Evolutionary conservation across 2,329 filamentous ascomycete genomes (phyloP).

Genomic region (Verticillium tricorpus): DNA sequence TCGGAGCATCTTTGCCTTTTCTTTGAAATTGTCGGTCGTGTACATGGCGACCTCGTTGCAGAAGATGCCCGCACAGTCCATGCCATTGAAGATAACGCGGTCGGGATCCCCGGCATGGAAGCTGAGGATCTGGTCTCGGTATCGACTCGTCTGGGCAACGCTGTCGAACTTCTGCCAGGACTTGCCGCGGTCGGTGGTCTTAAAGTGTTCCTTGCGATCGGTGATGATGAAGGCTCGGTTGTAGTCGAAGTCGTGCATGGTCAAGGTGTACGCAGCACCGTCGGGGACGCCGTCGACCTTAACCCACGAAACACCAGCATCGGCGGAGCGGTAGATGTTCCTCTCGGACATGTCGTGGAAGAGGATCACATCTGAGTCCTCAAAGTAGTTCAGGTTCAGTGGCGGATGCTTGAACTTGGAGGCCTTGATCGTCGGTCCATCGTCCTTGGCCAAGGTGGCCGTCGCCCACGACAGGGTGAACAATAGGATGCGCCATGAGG

Average conservation of each 20-base stretch:
- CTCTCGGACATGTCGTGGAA: slow-evolving; percentile 62
- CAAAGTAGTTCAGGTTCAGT: slow-evolving; percentile 77
- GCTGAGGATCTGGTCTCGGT: slow-evolving; percentile 48
- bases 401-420: slow-evolving; percentile 65
- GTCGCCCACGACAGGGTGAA: slow-evolving; percentile 26
- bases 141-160: slow-evolving; percentile 50
- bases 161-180: slow-evolving; percentile 74
- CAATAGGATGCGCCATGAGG: slow-evolving; percentile 46
- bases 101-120: slow-evolving; percentile 84
- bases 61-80: slow-evolving; percentile 60
- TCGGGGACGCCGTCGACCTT: slow-evolving; percentile 60
- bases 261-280: slow-evolving; percentile 57
- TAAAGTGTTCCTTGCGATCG: slow-evolving; percentile 66
- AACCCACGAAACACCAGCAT: slow-evolving; percentile 78
- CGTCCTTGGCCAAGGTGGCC: slow-evolving; percentile 49
- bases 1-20: slow-evolving; percentile 58
- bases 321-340: slow-evolving; percentile 70
- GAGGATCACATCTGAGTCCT: slow-evolving; percentile 78
- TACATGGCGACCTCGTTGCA: slow-evolving; percentile 65
- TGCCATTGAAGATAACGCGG: slow-evolving; percentile 79
- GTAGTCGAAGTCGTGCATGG: slow-evolving; percentile 74
- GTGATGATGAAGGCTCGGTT: slow-evolving; percentile 79
- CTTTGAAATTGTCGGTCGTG: slow-evolving; percentile 81
- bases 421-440: slow-evolving; percentile 57
- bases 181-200: slow-evolving; percentile 77